These are phyloP conservation scores for Truncatella angustata DNA, from an alignment of 2,329 filamentous ascomycete genomes.

Conservation along the genomic window DNA sequence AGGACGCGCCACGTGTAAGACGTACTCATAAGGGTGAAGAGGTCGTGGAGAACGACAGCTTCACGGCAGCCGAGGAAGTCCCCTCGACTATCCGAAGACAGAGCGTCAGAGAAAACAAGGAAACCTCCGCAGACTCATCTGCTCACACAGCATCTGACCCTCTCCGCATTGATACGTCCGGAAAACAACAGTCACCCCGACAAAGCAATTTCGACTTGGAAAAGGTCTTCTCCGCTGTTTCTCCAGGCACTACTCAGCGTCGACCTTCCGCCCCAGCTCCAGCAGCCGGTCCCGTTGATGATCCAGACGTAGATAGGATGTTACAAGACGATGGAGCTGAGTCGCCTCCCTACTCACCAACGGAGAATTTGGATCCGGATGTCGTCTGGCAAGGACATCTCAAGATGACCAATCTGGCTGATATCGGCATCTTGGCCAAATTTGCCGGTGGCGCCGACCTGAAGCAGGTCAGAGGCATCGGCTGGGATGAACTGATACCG, in stretches of 20 bases:
- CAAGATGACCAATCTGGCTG: constrained; percentile 73
- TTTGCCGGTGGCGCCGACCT: constrained; percentile 84
- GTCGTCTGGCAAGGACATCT: constrained; percentile 77
- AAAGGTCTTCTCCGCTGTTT: constrained; percentile 80
- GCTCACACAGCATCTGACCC: constrained; percentile 29
- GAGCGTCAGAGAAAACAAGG: constrained; percentile 26
- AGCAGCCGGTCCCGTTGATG: constrained; percentile 62
- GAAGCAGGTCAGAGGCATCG: constrained; percentile 42
- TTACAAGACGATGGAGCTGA: constrained; percentile 79
- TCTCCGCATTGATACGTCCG: constrained; percentile 44
- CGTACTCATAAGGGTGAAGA: constrained; percentile 96
- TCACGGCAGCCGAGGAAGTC: constrained; percentile 34
- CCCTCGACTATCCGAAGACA: constrained; percentile 35
- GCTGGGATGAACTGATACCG: constrained; percentile 77
- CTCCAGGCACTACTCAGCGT: constrained; percentile 54
- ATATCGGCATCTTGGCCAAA: constrained; percentile 74
- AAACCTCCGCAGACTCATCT: constrained; percentile 24
- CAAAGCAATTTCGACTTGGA: constrained; percentile 75
- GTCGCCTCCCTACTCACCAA: constrained; percentile 80
- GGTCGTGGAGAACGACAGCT: constrained; percentile 73
- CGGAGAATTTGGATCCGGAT: constrained; percentile 69
- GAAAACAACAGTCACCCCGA: constrained; percentile 46
- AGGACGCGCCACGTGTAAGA: constrained; percentile 74
- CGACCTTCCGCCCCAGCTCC: constrained; percentile 46
- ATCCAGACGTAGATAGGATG: constrained; percentile 87